phyloP scores from a whole-genome alignment of 2,329 filamentous ascomycete genomes.

The Aspergillus caelatus region DNA sequence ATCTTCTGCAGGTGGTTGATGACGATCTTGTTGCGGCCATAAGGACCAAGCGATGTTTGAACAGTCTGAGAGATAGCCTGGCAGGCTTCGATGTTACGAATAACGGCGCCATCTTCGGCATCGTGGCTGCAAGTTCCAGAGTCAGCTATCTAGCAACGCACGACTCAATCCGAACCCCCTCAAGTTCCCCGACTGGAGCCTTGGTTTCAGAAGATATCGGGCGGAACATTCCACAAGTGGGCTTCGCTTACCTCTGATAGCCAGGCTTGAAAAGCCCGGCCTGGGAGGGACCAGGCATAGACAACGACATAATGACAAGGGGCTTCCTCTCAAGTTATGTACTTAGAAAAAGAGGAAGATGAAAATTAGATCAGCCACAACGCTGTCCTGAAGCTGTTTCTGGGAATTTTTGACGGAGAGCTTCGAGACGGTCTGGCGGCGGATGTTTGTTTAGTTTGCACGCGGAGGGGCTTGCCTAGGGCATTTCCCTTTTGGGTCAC shows the following conservation, averaged over 20 bases:
- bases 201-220: conserved; percentile 4
- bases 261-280: conserved; percentile 91
- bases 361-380: conserved; percentile 14
- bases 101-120: conserved; percentile 96
- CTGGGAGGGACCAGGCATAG: conserved; percentile 92
- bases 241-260: conserved; percentile 80
- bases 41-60: conserved; percentile 93
- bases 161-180: not conserved
- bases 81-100: conserved; percentile 98
- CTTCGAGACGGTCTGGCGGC: conserved; percentile 31
- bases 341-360: conserved; percentile 13
- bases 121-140: conserved; percentile 73
- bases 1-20: conserved; percentile 99
- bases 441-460: conserved; percentile 45
- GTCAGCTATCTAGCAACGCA: conserved; percentile 13
- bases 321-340: conserved; percentile 23
- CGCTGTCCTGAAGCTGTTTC: conserved; percentile 30
- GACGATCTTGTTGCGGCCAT: conserved; percentile 98
- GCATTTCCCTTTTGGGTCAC: conserved; percentile 14
- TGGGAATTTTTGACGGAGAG: conserved; percentile 42
- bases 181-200: not conserved
- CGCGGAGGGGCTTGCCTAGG: conserved; percentile 30
- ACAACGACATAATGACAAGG: conserved; percentile 76
- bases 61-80: conserved; percentile 93
- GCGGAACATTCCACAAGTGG: conserved; percentile 21